phyloP scores from a whole-genome alignment of 805 yeast genomes.

The Lipomyces spencermartinsiae region DNA sequence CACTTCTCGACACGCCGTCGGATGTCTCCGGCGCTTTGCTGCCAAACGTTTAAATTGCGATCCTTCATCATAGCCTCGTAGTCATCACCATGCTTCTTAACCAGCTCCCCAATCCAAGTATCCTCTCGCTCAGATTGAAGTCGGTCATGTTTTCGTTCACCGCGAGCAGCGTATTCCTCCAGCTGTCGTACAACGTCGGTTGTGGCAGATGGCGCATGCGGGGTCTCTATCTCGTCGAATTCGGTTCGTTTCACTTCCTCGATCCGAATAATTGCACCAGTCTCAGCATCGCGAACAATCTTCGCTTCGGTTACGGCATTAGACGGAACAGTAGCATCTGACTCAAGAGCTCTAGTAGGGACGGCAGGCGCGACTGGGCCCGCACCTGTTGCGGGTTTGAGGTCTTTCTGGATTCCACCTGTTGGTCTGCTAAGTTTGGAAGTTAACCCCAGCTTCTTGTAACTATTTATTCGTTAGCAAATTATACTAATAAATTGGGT shows the following conservation, averaged over 20 bases:
- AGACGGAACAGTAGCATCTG: not conserved
- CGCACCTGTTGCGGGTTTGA: conserved; percentile 5
- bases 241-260: conserved; percentile 38
- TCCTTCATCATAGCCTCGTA: conserved; percentile 93
- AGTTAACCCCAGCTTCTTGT: conserved; percentile 77
- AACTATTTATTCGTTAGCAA: conserved; percentile 44
- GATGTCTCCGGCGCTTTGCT: conserved; percentile 84
- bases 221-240: conserved; percentile 43
- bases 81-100: conserved; percentile 86
- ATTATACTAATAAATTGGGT: no score
- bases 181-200: conserved; percentile 72
- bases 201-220: conserved; percentile 37
- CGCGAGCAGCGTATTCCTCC: conserved; percentile 61
- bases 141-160: conserved; percentile 54
- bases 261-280: conserved; percentile 2
- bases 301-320: conserved; percentile 38
- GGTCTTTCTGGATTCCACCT: conserved; percentile 77
- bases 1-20: conserved; percentile 69
- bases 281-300: conserved; percentile 38
- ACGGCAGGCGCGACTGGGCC: not conserved
- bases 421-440: conserved; percentile 69
- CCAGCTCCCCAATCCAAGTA: conserved; percentile 69
- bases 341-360: not conserved
- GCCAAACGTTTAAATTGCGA: conserved; percentile 50
- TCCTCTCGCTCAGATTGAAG: conserved; percentile 72